Evolutionary conservation across 139 green algal species (phyloP), one percentile per base, ranked within the genome.

Genomic region (Chlorella vulgaris): DNA sequence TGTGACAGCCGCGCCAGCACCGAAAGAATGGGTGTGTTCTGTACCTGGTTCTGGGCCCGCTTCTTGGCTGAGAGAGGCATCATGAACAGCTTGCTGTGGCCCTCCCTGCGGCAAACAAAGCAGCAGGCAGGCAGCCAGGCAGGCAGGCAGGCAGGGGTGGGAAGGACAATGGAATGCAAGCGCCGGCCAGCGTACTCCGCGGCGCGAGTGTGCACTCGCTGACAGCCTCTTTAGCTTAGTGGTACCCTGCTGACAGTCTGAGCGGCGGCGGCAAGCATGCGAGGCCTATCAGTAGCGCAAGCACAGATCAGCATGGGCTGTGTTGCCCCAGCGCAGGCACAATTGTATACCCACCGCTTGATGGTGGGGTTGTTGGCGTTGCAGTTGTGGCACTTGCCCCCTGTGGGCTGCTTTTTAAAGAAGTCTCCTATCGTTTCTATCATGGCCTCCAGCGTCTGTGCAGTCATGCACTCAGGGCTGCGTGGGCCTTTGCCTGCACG

Each of bases 321-420:
- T 19, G 13, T 29, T 63, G 10, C 50, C 18, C n/a, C 8, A 22
- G 26, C 35, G 31, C 65, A 62, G 22, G n/a, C n/a, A n/a, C n/a
- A n/a, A n/a, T n/a, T n/a, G n/a, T n/a, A n/a, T n/a, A n/a, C n/a
- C n/a, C n/a, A n/a, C n/a, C n/a, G n/a, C n/a, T n/a, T n/a, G n/a
- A 96, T 80, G 39, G 29, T 80, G 28, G 92, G 90, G 74, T 85
- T 91, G 80, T 85, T 55, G 2, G 87, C 89, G 6, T 74, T 69
- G 85, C 96, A 99, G 90, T 98, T 98, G 36, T 83, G 83, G 87
- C 96, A 99, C 47, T 88, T 90, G 29, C 67, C 83, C 8, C 71
- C 78, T 24, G 87, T 87, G 74, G 95, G 90, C 42, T 87, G 75
- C 0, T 65, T 53, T 60, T 74, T 69, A 55, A 97, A 93, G 33